These are phyloP conservation scores for Microbotryomycetes sp. DNA, from an alignment of 1,284 basidiomycete genomes.

Conservation along the genomic window DNA sequence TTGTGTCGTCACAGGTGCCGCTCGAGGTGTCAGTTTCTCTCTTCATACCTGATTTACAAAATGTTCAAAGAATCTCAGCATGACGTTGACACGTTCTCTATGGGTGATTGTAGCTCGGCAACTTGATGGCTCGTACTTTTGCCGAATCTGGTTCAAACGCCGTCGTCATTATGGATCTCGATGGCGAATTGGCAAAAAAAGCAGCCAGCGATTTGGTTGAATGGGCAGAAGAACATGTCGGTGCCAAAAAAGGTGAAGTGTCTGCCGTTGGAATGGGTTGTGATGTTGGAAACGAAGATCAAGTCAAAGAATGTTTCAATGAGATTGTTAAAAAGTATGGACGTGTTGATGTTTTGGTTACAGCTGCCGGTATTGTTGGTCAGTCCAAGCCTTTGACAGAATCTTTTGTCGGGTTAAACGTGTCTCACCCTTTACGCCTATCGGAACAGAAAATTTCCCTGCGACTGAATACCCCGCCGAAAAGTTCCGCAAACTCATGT, in stretches of 20 bases:
- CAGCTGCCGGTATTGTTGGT: constrained; percentile 64
- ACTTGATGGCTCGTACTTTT: constrained; percentile 83
- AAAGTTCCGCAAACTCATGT: constrained; percentile 60
- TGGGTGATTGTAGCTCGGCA: too few species aligned
- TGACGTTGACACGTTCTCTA: neutral
- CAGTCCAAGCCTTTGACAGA: neutral
- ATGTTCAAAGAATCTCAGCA: neutral
- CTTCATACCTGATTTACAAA: neutral
- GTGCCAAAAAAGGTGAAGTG: constrained; percentile 56
- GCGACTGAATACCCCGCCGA: constrained; percentile 72
- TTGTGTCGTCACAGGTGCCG: constrained; percentile 89
- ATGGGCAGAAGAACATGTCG: constrained; percentile 55
- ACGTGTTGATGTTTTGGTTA: constrained; percentile 75
- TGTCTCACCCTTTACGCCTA: constrained; percentile 14
- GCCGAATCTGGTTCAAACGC: constrained; percentile 74
- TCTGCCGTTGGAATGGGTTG: constrained; percentile 72
- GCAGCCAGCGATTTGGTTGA: constrained; percentile 68
- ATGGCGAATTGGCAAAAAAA: constrained; percentile 60
- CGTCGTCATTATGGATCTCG: constrained; percentile 78
- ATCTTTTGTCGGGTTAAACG: neutral
- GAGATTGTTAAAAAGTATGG: constrained; percentile 66
- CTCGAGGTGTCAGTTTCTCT: constrained; percentile 53
- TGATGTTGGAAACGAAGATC: constrained; percentile 77
- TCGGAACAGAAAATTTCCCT: constrained; percentile 81
- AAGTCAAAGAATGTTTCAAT: constrained; percentile 65